Evolutionary conservation across 78 protist species (phyloP).

Genomic region (Tieghemostelium lacteum): DNA sequence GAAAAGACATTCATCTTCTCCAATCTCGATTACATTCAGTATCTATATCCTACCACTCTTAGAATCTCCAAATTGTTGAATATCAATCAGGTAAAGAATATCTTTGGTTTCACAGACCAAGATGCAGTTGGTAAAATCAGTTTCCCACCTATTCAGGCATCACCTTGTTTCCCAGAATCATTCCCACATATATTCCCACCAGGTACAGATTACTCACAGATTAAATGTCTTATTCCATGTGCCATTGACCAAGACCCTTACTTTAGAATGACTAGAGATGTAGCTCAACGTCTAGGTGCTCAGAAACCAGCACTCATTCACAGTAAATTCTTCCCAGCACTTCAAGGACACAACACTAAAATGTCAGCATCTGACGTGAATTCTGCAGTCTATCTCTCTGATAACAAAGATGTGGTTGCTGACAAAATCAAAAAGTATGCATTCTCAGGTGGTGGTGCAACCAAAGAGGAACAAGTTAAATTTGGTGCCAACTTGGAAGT

Average conservation of each 20-base stretch:
- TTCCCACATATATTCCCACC: slow-evolving; percentile 97
- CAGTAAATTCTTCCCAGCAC: slow-evolving; percentile 97
- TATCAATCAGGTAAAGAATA: slow-evolving; percentile 76
- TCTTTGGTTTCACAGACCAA: slow-evolving; percentile 91
- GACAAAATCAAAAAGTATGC: slow-evolving; percentile 93
- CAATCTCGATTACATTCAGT: slow-evolving; percentile 93
- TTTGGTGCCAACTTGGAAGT: slow-evolving; percentile 90
- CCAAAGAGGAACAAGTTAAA: slow-evolving; percentile 95
- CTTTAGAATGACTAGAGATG: slow-evolving; percentile 98
- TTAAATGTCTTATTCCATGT: slow-evolving; percentile 99
- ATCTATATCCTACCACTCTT: slow-evolving; percentile 61
- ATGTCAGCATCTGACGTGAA: slow-evolving; percentile 93
- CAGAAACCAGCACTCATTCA: slow-evolving; percentile 97
- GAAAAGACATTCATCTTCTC: slow-evolving; percentile 98
- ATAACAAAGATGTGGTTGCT: slow-evolving; percentile 93
- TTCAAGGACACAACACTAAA: slow-evolving; percentile 92
- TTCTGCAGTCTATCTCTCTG: slow-evolving; percentile 95
- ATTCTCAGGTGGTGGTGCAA: slow-evolving; percentile 96
- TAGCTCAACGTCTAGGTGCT: slow-evolving; percentile 95
- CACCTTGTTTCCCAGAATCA: slow-evolving; percentile 95
- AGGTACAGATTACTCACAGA: slow-evolving; percentile 22
- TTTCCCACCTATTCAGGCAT: slow-evolving; percentile 98
- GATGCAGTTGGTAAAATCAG: slow-evolving; percentile 90
- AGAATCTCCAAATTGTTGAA: slow-evolving; percentile 76
- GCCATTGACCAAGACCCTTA: slow-evolving; percentile 99